Conservation (phyloP, 345 rosid species). For the Salix koriyanagi region DNA sequence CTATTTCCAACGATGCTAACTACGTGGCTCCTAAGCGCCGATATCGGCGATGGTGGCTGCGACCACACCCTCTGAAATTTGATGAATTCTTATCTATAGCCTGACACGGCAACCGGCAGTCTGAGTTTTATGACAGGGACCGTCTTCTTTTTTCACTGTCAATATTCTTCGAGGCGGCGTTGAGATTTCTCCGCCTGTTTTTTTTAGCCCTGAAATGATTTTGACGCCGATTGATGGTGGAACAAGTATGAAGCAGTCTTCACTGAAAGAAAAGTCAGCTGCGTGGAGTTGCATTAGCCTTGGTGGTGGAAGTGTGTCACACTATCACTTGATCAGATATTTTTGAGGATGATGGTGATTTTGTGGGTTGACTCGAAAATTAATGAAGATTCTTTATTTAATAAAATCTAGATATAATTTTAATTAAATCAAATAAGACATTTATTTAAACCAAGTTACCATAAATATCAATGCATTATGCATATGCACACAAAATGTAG, state of each 20-base stretch:
- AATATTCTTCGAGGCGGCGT: background rate
- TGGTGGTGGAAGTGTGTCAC: background rate
- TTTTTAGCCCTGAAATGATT: no score
- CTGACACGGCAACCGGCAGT: background rate
- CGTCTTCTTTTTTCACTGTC: accelerated
- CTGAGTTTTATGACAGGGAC: background rate
- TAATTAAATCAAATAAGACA: no score
- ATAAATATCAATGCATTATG: no score
- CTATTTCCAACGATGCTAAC: background rate
- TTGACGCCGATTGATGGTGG: background rate
- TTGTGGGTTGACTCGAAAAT: no score
- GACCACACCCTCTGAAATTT: background rate
- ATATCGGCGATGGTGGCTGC: background rate
- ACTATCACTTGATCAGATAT: background rate
- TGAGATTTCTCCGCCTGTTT: background rate
- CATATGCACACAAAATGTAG: no score
- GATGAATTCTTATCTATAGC: background rate
- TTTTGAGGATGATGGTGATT: no score
- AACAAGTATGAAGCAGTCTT: background rate
- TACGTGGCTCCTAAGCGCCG: background rate
- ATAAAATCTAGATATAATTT: no score
- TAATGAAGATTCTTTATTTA: no score
- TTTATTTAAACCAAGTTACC: no score
- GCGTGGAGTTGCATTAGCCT: background rate
- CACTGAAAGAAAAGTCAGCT: background rate